phyloP scores from a whole-genome alignment of 2,329 filamentous ascomycete species.

The Calonectria multiphialidica region DNA sequence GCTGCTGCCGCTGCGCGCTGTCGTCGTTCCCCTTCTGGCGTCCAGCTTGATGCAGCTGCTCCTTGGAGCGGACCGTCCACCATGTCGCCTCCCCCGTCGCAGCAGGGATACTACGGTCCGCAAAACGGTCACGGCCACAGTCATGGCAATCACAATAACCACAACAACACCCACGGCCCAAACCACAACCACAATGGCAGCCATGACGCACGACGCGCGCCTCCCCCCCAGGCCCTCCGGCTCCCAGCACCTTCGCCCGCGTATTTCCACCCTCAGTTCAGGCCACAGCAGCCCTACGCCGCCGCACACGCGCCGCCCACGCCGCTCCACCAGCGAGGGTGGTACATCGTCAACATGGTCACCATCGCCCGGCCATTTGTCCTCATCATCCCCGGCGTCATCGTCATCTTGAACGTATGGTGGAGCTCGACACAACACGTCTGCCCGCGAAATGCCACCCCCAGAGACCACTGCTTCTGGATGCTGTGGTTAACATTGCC shows the following conservation, averaged over 20 bases:
- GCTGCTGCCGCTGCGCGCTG: neutral
- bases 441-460: slow-evolving; percentile 30
- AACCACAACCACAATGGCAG: neutral
- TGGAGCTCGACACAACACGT: slow-evolving; percentile 39
- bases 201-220: neutral
- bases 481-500: slow-evolving; percentile 41
- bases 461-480: slow-evolving; percentile 36
- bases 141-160: neutral
- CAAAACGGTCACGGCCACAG: neutral
- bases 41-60: neutral
- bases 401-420: slow-evolving; percentile 58
- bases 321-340: slow-evolving; percentile 13
- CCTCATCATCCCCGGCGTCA: slow-evolving; percentile 46
- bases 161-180: neutral
- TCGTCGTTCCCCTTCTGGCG: neutral
- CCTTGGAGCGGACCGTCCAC: neutral
- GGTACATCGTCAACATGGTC: slow-evolving; percentile 24
- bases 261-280: slow-evolving; percentile 26
- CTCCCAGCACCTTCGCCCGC: slow-evolving; percentile 21
- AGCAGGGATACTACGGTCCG: slow-evolving; percentile 3
- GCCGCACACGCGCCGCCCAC: neutral
- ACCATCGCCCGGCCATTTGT: slow-evolving; percentile 32
- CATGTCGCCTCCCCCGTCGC: slow-evolving; percentile 2
- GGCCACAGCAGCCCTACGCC: neutral
- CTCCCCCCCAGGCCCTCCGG: neutral